Evolutionary conservation across 768 basidiomycete species (phyloP), one percentile per base, ranked within the genome.

Genomic region (Tulasnella sp.): DNA sequence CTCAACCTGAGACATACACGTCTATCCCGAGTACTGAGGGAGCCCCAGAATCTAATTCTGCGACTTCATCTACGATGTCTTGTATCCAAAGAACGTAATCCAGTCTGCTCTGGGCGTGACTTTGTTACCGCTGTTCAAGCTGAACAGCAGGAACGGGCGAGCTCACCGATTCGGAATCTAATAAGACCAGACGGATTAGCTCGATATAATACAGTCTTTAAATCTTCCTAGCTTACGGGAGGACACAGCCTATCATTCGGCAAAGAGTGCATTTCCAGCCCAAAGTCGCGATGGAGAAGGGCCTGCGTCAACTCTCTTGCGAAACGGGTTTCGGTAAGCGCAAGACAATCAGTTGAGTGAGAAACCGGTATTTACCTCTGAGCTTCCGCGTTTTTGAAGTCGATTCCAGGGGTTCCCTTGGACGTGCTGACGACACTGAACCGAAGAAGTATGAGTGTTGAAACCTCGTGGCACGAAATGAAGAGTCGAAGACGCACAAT

Each of bases 11-110:
- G 52, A 66, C 88, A 67, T 78, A 94, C 94, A 95, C 85, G 76
- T 95, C 93, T 14, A 92, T 78, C 0, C 88, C 90, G 8, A 79
- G 80, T 16, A 89, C 77, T n/a, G 52, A 5, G 11, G 73, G 26
- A 29, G 22, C 26, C 32, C 11, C 69, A 0, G 41, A 67, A 14
- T 69, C 39, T 14, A 73, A 74, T 5, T 52, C 5, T 3, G 80
- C 80, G 26, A 78, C 44, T 4, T 72, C 59, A 69, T 70, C 75
- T 6, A 90, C 73, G 63, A 94, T 83, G 76, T 93, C 90, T 80
- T 92, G 87, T 29, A 93, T 81, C 91, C 91, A 92, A 5, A 94
- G 83, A 5, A 96, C 82, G 76, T 97, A 97, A 78, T 97, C 94
- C 59, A 95, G 79, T 76, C 94, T 94, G 75, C n/a, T 11, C 29